These are phyloP conservation scores for Cadophora luteo-olivacea DNA, from an alignment of 2,329 filamentous ascomycete genomes.

Conservation along the genomic window DNA sequence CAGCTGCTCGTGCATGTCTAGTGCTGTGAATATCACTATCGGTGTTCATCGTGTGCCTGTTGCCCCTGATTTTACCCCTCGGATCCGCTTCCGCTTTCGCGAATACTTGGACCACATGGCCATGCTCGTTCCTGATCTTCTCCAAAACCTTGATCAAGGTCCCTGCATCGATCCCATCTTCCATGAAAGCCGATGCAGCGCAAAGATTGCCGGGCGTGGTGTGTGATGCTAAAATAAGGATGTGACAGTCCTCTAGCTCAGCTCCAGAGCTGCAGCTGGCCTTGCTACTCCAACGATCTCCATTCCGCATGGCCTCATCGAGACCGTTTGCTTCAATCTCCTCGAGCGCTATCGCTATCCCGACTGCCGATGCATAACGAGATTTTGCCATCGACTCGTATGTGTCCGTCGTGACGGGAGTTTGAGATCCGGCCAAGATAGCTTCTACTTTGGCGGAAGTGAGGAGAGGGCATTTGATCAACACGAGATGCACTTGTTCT, in stretches of 20 bases:
- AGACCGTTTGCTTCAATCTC: conserved; percentile 36
- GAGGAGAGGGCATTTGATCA: conserved; percentile 44
- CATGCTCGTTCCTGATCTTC: conserved; percentile 33
- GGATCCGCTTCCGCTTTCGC: conserved; percentile 45
- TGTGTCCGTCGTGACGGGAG: conserved; percentile 42
- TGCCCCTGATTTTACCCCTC: conserved; percentile 37
- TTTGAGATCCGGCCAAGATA: conserved; percentile 34
- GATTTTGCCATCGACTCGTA: conserved; percentile 47
- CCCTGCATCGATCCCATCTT: conserved; percentile 42
- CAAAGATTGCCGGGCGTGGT: conserved; percentile 30
- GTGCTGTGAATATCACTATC: conserved; percentile 45
- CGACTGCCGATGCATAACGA: conserved; percentile 44
- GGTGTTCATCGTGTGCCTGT: conserved; percentile 45
- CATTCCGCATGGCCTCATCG: conserved; percentile 34
- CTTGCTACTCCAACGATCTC: conserved; percentile 40
- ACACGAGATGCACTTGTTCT: conserved; percentile 40
- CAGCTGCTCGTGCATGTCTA: conserved; percentile 44
- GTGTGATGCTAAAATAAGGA: conserved; percentile 43
- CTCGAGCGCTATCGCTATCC: conserved; percentile 41
- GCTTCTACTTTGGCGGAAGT: conserved; percentile 41
- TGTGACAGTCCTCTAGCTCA: conserved; percentile 44
- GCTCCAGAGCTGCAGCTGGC: conserved; percentile 46
- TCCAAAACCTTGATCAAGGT: conserved; percentile 33
- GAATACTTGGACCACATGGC: conserved; percentile 43
- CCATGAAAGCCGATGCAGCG: conserved; percentile 39